Percentiles rank a stretch among this genome's conserved stretches.
Conservation (phyloP, 805 yeast species). For the Kodamaea sagamina region DNA sequence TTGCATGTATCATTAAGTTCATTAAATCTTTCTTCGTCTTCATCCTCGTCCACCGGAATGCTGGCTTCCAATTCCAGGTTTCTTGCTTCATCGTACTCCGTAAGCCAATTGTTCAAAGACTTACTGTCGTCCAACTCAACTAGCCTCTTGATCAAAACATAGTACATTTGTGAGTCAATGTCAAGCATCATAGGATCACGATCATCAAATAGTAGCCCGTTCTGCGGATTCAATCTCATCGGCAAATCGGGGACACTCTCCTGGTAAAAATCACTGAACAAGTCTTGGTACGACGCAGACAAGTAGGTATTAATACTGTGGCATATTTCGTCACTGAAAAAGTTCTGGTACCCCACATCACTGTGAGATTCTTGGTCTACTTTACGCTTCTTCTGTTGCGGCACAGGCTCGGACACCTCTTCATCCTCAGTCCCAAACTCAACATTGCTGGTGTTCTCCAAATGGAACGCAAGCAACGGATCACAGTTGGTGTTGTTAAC, state of each 20-base stretch:
- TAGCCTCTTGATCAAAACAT: background rate
- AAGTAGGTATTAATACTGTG: background rate
- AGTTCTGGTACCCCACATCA: background rate
- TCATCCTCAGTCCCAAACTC: background rate
- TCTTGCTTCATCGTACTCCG: slow-evolving; percentile 4
- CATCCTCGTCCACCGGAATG: background rate
- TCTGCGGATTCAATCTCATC: slow-evolving; percentile 6
- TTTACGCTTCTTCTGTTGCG: background rate
- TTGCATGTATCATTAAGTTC: slow-evolving; percentile 7
- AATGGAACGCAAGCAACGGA: slow-evolving; percentile 8
- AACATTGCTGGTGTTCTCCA: slow-evolving; percentile 5
- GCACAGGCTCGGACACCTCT: background rate
- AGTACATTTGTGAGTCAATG: slow-evolving; percentile 4
- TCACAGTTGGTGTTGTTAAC: slow-evolving; percentile 3
- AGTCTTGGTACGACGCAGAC: slow-evolving; percentile 7
- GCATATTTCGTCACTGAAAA: background rate
- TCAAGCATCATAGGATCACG: slow-evolving; percentile 11
- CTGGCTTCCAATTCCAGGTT: slow-evolving; percentile 7
- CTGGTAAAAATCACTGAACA: slow-evolving; percentile 5
- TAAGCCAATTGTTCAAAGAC: slow-evolving; percentile 3
- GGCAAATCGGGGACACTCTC: background rate
- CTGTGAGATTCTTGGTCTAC: background rate
- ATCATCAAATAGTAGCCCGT: slow-evolving; percentile 11
- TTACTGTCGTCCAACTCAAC: slow-evolving; percentile 4
- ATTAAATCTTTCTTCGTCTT: background rate